Percentiles rank a stretch among this genome's conserved stretches.
Conservation (phyloP, 2,329 filamentous ascomycete genomes). For the Ploettnerulaceae sp. region DNA sequence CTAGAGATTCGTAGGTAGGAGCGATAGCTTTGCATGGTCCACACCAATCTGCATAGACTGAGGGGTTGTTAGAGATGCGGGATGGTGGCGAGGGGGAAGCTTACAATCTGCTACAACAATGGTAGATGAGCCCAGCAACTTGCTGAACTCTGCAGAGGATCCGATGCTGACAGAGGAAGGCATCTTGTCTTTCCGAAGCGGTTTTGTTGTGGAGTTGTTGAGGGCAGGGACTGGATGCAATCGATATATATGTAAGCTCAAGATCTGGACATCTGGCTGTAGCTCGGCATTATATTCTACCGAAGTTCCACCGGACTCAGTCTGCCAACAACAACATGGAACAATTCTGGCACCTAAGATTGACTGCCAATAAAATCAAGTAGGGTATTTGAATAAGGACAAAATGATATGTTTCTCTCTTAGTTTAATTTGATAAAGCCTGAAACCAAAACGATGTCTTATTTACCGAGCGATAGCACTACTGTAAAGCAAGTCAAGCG, state of each 20-base stretch:
- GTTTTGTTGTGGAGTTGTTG: not conserved
- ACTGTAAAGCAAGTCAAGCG: no score
- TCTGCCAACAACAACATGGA: not conserved
- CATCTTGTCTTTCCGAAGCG: slow-evolving; percentile 17
- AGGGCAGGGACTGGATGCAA: not conserved
- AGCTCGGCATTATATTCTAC: not conserved
- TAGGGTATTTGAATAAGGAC: no score
- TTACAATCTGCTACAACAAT: slow-evolving; percentile 89
- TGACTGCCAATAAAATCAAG: no score
- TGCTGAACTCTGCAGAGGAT: slow-evolving; percentile 66
- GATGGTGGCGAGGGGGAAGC: slow-evolving; percentile 31
- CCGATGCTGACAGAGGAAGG: slow-evolving; percentile 48
- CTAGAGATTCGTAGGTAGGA: slow-evolving; percentile 80
- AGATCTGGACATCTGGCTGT: slow-evolving; percentile 12
- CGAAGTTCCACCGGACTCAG: not conserved
- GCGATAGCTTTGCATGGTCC: slow-evolving; percentile 90
- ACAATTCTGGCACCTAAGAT: no score
- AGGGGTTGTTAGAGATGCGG: slow-evolving; percentile 30
- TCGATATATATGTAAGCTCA: slow-evolving; percentile 7
- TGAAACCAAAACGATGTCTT: no score
- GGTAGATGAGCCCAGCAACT: slow-evolving; percentile 64
- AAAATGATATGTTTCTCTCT: no score
- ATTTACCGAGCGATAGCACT: no score
- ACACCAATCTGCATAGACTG: slow-evolving; percentile 95
- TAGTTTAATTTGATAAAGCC: no score